phyloP scores from a whole-genome alignment of 345 rosid species.

The Clarkia xantiana region DNA sequence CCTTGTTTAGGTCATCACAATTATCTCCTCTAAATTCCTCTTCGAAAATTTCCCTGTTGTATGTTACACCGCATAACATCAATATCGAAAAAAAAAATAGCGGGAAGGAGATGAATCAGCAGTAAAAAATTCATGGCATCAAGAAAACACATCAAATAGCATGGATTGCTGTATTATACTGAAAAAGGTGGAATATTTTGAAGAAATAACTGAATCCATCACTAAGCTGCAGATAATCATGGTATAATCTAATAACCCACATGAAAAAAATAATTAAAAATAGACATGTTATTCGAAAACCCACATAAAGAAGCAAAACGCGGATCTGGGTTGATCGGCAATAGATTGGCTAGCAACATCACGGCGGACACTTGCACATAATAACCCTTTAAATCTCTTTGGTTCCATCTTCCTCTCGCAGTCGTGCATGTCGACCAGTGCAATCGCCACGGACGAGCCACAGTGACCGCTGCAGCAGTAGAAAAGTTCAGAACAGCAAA shows the following conservation, averaged over 20 bases:
- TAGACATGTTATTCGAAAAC: constrained; percentile 4
- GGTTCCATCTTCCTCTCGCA: constrained; percentile 30
- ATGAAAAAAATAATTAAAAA: not conserved
- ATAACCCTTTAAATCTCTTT: constrained; percentile 58
- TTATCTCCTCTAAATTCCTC: constrained; percentile 8
- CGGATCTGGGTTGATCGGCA: constrained; percentile 53
- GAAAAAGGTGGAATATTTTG: too few relatives aligned
- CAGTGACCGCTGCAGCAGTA: constrained; percentile 32
- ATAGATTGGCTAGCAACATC: constrained; percentile 11
- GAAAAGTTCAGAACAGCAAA: not conserved
- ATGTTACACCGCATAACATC: not conserved
- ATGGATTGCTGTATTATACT: too few relatives aligned
- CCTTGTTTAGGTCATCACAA: constrained; percentile 26
- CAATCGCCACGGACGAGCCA: constrained; percentile 43
- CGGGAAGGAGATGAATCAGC: not conserved
- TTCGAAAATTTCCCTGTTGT: constrained; percentile 37
- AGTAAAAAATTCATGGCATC: not conserved
- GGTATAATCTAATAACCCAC: not conserved
- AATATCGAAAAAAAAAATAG: not conserved
- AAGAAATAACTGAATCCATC: too few relatives aligned
- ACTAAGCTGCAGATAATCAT: not conserved
- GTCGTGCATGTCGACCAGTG: constrained; percentile 66
- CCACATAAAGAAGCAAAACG: constrained; percentile 62
- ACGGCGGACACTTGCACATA: constrained; percentile 9
- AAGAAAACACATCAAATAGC: not conserved